Evolutionary conservation across 2,329 filamentous ascomycete genomes (phyloP).

Genomic region (Biscogniauxia marginata): DNA sequence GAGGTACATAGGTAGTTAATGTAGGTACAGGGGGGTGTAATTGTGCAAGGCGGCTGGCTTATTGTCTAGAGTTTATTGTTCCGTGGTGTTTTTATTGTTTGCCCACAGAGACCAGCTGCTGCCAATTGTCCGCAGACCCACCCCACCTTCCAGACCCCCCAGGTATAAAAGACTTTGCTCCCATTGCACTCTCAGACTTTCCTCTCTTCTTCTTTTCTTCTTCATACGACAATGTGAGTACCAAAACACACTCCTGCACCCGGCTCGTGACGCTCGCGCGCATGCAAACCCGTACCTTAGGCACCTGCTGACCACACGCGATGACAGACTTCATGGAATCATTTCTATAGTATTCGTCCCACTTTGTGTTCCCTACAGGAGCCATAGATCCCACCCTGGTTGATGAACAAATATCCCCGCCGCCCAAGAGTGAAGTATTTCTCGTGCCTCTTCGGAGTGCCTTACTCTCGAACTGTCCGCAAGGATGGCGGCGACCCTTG

Average conservation of each 20-base stretch:
- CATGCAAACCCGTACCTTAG: too few relatives aligned
- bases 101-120: too few relatives aligned
- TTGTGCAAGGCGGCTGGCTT: too few relatives aligned
- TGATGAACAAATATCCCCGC: slow-evolving; percentile 92
- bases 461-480: slow-evolving; percentile 59
- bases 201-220: slow-evolving; percentile 46
- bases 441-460: slow-evolving; percentile 42
- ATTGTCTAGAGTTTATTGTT: too few relatives aligned
- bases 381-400: slow-evolving; percentile 94
- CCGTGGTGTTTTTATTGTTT: too few relatives aligned
- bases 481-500: slow-evolving; percentile 54
- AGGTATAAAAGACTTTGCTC: too few relatives aligned
- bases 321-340: slow-evolving; percentile 63
- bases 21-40: too few relatives aligned
- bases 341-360: slow-evolving; percentile 97
- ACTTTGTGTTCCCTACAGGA: slow-evolving; percentile 89
- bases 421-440: slow-evolving; percentile 81
- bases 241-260: slow-evolving; percentile 35
- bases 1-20: too few relatives aligned
- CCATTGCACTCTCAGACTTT: slow-evolving; percentile 17
- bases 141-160: too few relatives aligned
- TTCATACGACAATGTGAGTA: slow-evolving; percentile 62
- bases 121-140: too few relatives aligned
- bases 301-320: slow-evolving; percentile 4
- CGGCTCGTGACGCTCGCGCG: too few relatives aligned